Evolutionary conservation across 129 eudicot genomes (phyloP).

Genomic region (Flaveria brownii): DNA sequence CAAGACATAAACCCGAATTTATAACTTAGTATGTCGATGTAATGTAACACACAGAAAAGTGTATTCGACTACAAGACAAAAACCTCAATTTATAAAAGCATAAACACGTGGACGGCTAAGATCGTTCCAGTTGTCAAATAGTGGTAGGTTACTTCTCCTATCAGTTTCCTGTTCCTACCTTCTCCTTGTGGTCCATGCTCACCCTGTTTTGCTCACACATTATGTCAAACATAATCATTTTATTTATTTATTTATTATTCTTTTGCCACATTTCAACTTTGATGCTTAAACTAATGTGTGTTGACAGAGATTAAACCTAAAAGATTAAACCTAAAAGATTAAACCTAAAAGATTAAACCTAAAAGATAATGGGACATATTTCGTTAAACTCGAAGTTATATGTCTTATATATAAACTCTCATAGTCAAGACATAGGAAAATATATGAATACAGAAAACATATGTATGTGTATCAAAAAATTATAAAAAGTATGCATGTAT

Average conservation of each 20-base stretch:
- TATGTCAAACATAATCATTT: conserved; percentile 8
- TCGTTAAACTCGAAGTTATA: no score
- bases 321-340: no score
- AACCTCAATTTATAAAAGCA: not conserved
- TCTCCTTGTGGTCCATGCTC: conserved; percentile 29
- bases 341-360: no score
- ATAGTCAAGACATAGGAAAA: not conserved
- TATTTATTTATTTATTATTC: not conserved
- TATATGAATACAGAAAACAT: no score
- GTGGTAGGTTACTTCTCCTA: conserved; percentile 42
- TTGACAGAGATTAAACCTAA: not conserved
- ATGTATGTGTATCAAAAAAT: not conserved
- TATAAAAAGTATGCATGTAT: not conserved
- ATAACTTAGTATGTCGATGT: no score
- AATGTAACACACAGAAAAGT: not conserved
- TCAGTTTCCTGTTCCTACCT: conserved; percentile 26
- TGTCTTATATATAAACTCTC: no score
- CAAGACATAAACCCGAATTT: no score
- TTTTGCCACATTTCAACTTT: not conserved
- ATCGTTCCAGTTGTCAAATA: conserved; percentile 33
- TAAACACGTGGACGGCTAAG: conserved; percentile 35
- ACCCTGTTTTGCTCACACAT: conserved; percentile 19
- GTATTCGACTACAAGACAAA: conserved; percentile 17
- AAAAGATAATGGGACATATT: no score
- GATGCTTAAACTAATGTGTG: not conserved